Percentiles rank a stretch among this genome's conserved stretches.
phyloP scores from a whole-genome alignment of 805 yeast species.

The Wickerhamiella bombiphila region DNA sequence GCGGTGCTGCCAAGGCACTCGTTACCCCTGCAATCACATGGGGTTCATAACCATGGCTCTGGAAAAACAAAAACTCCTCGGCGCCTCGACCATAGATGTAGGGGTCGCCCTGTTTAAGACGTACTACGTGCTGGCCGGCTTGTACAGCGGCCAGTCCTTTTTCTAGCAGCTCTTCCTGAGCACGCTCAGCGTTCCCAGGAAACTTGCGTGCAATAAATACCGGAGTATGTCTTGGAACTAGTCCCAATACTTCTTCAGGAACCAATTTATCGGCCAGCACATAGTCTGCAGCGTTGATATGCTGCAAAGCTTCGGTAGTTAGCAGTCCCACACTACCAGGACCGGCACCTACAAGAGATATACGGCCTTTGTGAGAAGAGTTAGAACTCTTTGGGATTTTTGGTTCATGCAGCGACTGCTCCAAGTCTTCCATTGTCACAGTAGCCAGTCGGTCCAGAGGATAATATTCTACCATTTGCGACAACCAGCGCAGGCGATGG shows the following conservation, averaged over 20 bases:
- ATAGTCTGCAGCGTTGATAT: slow-evolving; percentile 68
- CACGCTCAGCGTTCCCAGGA: slow-evolving; percentile 92
- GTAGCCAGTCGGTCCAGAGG: slow-evolving; percentile 55
- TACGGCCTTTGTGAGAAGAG: slow-evolving; percentile 32
- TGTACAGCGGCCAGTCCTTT: slow-evolving; percentile 52
- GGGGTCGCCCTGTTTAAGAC: slow-evolving; percentile 94
- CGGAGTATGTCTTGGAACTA: slow-evolving; percentile 64
- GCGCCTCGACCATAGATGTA: slow-evolving; percentile 95
- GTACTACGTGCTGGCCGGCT: slow-evolving; percentile 62
- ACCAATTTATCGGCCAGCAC: slow-evolving; percentile 84
- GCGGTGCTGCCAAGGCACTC: slow-evolving; percentile 80
- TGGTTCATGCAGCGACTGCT: slow-evolving; percentile 20
- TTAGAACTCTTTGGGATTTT: too few relatives aligned
- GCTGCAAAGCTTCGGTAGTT: slow-evolving; percentile 72
- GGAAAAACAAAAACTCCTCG: slow-evolving; percentile 67
- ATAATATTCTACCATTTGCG: slow-evolving; percentile 81
- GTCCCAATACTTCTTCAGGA: slow-evolving; percentile 69
- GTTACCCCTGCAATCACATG: slow-evolving; percentile 75
- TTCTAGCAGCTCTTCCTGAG: slow-evolving; percentile 71
- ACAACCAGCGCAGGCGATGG: slow-evolving; percentile 59
- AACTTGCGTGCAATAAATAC: slow-evolving; percentile 81
- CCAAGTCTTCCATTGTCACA: slow-evolving; percentile 44
- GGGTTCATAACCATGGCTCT: slow-evolving; percentile 53
- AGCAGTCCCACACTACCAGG: slow-evolving; percentile 78
- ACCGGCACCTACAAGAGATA: slow-evolving; percentile 85